phyloP scores from a whole-genome alignment of 139 green algal genomes.

The Picochlorum sp. region DNA sequence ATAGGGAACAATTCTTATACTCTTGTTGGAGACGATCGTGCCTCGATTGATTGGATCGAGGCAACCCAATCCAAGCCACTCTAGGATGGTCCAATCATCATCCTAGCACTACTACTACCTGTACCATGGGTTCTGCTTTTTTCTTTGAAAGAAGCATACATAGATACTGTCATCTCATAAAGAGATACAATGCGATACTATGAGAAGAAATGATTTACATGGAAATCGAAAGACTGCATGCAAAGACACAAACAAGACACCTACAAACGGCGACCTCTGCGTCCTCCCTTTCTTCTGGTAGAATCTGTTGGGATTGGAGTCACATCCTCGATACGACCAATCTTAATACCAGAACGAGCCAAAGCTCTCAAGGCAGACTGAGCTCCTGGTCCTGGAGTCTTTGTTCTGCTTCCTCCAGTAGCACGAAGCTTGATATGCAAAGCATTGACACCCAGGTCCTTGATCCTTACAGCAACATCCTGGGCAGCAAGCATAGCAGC shows the following conservation, averaged over 20 bases:
- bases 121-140: too few species aligned
- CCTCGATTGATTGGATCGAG: too few species aligned
- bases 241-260: background rate
- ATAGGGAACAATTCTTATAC: too few species aligned
- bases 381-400: constrained; percentile 94
- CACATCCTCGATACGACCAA: constrained; percentile 99
- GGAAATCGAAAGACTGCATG: background rate
- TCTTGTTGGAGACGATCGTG: too few species aligned
- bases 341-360: constrained; percentile 98
- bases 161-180: too few species aligned
- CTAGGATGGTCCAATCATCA: too few species aligned
- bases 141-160: too few species aligned
- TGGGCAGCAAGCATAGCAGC: constrained; percentile 99
- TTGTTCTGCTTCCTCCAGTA: constrained; percentile 98
- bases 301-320: constrained; percentile 97
- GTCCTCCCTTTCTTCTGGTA: constrained; percentile 95
- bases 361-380: constrained; percentile 95
- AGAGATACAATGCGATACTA: too few species aligned
- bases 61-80: too few species aligned
- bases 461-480: constrained; percentile 92
- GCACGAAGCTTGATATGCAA: constrained; percentile 99
- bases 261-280: constrained; percentile 89
- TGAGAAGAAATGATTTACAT: too few species aligned
- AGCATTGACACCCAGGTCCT: constrained; percentile 96
- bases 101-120: too few species aligned